Evolutionary conservation across 441 rosid genomes (phyloP).

Genomic region (Pelargonium fulgidum): DNA sequence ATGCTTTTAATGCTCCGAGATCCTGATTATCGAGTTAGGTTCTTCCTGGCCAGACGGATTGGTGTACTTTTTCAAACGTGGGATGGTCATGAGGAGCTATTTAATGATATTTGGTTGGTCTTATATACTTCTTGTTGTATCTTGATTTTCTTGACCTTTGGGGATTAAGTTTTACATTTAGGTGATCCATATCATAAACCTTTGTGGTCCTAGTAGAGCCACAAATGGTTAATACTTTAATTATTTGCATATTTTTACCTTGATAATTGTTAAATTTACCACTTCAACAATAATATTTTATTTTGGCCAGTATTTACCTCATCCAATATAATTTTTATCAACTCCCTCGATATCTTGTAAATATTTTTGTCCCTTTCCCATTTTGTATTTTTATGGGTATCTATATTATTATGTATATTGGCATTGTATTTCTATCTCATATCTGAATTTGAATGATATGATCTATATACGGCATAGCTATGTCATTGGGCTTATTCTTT

Average conservation of each 20-base stretch:
- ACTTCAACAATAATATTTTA: background rate
- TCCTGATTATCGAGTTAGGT: slow-evolving; percentile 90
- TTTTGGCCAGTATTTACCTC: slow-evolving; percentile 1
- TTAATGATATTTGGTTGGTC: slow-evolving; percentile 86
- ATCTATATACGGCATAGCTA: background rate
- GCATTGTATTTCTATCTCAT: background rate
- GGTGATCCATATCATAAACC: background rate
- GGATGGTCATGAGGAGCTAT: slow-evolving; percentile 96
- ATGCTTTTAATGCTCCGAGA: slow-evolving; percentile 64
- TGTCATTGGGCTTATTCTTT: background rate
- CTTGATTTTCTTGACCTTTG: background rate
- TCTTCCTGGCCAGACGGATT: slow-evolving; percentile 59
- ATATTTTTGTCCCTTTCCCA: background rate
- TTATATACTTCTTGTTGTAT: background rate
- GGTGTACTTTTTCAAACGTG: slow-evolving; percentile 93
- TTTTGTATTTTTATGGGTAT: background rate
- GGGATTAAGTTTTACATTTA: background rate
- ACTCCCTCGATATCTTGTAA: background rate
- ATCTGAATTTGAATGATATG: background rate
- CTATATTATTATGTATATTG: background rate
- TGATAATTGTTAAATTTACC: background rate
- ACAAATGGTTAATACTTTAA: background rate
- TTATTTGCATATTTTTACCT: background rate
- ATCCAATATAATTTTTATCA: background rate
- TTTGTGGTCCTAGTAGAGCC: background rate